Base-by-base conservation (phyloP, 768 basidiomycete genomes). In the Phylloporus arenicola region DNA sequence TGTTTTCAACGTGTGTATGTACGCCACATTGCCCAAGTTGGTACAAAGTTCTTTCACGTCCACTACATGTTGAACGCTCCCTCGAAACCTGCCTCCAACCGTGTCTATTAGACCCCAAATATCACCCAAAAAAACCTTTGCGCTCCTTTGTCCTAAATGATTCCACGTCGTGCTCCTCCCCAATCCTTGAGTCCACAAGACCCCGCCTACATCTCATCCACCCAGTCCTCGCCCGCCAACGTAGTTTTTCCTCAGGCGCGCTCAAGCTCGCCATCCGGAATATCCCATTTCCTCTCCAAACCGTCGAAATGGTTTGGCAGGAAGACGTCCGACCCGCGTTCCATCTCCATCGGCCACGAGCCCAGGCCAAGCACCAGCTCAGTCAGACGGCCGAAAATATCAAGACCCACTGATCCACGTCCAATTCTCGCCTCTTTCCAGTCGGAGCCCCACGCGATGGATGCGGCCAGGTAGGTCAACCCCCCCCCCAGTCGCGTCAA, bases 331-430 rank as follows among this genome's bases (percentile, higher is more conserved):
- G 72, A 75, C 9, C 75, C 80, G 39, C 77, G 77, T 62, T 57
- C 73, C 31, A 55, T 74, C 33, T 55, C 72, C 53, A 44, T 66
- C 37, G 48, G 71, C 20, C 47, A 68, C 33, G 79, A 82, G 49
- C 76, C 80, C 1, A 69, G 81, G 51, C 56, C 76, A 1, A 82
- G 78, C 53, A 71, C 65, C 13, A 74, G 75, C 45, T 75, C 76
- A 3, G 55, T 66, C 44, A 69, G 85, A 53, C 88, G 85, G 54
- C 85, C 81, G 47, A 90, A 88, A 74, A 92, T 91, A 33, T 91
- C 89, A 29, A 82, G 84, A 41, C 88, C 88, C 1, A 88, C 87
- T 5, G 89, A 91, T 59, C 88, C 87, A 9, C 72, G 88, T 19
- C 89, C 87, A 3, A 84, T 91, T 47, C 67, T 86, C 55, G 56